Conservation (phyloP, 2,329 filamentous ascomycete genomes). For the Celoporthe dispersa region DNA sequence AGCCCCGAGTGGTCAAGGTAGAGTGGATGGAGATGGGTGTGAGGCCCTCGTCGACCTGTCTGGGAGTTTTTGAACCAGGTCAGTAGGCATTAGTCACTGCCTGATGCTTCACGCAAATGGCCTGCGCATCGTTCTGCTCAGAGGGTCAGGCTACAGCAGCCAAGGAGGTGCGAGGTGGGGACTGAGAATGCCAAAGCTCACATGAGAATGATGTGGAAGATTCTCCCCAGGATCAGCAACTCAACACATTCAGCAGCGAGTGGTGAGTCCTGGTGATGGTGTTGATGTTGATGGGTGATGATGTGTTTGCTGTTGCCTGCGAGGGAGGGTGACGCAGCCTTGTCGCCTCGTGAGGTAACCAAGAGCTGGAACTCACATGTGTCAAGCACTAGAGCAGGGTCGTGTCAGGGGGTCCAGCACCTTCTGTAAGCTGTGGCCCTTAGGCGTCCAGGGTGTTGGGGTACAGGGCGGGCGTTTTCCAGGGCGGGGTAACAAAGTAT, state of each 20-base stretch:
- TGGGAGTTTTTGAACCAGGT: not conserved
- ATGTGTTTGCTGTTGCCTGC: constrained; percentile 13
- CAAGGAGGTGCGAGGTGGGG: not conserved
- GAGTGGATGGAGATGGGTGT: too few species aligned
- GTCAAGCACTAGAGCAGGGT: not conserved
- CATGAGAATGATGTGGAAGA: not conserved
- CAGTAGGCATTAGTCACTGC: not conserved
- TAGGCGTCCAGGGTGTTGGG: not conserved
- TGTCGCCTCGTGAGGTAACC: constrained; percentile 27
- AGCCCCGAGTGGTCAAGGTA: not conserved
- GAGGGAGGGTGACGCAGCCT: constrained; percentile 25
- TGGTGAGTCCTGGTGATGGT: not conserved
- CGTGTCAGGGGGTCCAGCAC: not conserved
- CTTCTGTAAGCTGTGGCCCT: not conserved
- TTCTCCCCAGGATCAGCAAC: not conserved
- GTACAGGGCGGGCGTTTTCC: not conserved
- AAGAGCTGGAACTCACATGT: not conserved
- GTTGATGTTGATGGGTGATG: constrained; percentile 9
- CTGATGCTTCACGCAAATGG: not conserved
- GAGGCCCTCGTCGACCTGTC: not conserved
- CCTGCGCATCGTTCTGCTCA: not conserved
- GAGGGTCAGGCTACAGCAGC: not conserved
- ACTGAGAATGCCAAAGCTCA: not conserved
- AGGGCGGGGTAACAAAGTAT: not conserved
- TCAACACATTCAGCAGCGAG: not conserved